phyloP scores from a whole-genome alignment of 2,329 filamentous ascomycete genomes.

The Phaeosphaeria sp. region DNA sequence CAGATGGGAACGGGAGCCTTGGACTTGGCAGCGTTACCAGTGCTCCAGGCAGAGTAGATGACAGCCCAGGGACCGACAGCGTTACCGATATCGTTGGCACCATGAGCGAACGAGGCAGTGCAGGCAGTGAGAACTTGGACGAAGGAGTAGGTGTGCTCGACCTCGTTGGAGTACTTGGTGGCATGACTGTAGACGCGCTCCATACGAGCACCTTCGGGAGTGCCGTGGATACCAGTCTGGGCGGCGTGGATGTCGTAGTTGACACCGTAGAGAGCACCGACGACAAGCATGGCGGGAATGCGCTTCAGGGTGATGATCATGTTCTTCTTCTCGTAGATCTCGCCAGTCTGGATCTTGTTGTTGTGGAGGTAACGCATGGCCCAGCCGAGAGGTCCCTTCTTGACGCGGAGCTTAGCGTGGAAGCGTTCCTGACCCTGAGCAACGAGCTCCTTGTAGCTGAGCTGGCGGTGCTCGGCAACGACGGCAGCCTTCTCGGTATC shows the following conservation, averaged over 20 bases:
- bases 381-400: slow-evolving; percentile 76
- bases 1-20: slow-evolving; percentile 75
- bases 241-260: slow-evolving; percentile 85
- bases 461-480: slow-evolving; percentile 57
- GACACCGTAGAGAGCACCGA: slow-evolving; percentile 72
- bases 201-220: slow-evolving; percentile 77
- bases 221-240: slow-evolving; percentile 73
- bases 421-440: slow-evolving; percentile 63
- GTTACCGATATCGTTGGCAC: slow-evolving; percentile 69
- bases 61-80: slow-evolving; percentile 48
- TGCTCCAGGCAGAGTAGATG: slow-evolving; percentile 51
- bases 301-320: slow-evolving; percentile 68
- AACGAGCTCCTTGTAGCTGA: slow-evolving; percentile 68
- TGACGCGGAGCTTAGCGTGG: slow-evolving; percentile 68
- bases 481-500: slow-evolving; percentile 41
- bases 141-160: slow-evolving; percentile 54
- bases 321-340: slow-evolving; percentile 78
- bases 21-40: slow-evolving; percentile 67
- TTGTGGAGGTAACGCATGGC: slow-evolving; percentile 79
- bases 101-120: slow-evolving; percentile 62
- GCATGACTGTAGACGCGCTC: slow-evolving; percentile 66
- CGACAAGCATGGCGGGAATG: slow-evolving; percentile 71
- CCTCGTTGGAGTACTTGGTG: slow-evolving; percentile 47
- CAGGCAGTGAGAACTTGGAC: slow-evolving; percentile 59
- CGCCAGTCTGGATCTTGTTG: slow-evolving; percentile 74